Conservation (phyloP, 2,329 filamentous ascomycete genomes). For the Coniochaeta sp. region DNA sequence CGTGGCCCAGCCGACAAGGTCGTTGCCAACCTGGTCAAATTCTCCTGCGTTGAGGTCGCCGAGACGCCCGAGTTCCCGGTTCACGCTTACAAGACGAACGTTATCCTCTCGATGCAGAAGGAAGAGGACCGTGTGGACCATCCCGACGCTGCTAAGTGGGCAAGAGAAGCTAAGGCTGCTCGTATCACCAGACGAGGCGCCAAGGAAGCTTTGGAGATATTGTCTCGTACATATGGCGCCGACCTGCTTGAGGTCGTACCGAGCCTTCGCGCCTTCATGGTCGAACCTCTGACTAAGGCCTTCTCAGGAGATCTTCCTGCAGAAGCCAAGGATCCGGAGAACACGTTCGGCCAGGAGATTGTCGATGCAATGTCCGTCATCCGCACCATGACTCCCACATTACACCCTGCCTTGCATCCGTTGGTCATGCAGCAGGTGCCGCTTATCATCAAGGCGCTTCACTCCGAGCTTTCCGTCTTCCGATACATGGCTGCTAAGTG, state of each 20-base stretch:
- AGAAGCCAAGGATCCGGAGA: constrained; percentile 66
- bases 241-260: constrained; percentile 77
- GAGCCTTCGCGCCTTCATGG: constrained; percentile 73
- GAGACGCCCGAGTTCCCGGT: constrained; percentile 93
- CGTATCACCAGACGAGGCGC: constrained; percentile 87
- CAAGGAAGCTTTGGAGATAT: constrained; percentile 86
- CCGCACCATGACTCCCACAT: constrained; percentile 85
- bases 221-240: constrained; percentile 72
- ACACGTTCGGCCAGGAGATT: constrained; percentile 79
- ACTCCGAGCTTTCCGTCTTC: constrained; percentile 84
- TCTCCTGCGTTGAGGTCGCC: constrained; percentile 94
- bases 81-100: constrained; percentile 69
- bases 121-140: constrained; percentile 95
- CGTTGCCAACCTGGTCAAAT: constrained; percentile 91
- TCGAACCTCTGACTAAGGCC: constrained; percentile 67
- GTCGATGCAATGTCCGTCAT: constrained; percentile 92
- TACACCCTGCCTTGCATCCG: constrained; percentile 65
- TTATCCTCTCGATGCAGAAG: constrained; percentile 89
- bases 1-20: constrained; percentile 90
- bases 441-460: constrained; percentile 77
- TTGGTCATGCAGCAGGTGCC: constrained; percentile 83
- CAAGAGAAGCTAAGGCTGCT: constrained; percentile 80
- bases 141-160: constrained; percentile 82
- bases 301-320: constrained; percentile 67
- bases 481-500: constrained; percentile 97